Evolutionary conservation across 1,284 basidiomycete species (phyloP).

Genomic region (Papiliotrema fonsecae): DNA sequence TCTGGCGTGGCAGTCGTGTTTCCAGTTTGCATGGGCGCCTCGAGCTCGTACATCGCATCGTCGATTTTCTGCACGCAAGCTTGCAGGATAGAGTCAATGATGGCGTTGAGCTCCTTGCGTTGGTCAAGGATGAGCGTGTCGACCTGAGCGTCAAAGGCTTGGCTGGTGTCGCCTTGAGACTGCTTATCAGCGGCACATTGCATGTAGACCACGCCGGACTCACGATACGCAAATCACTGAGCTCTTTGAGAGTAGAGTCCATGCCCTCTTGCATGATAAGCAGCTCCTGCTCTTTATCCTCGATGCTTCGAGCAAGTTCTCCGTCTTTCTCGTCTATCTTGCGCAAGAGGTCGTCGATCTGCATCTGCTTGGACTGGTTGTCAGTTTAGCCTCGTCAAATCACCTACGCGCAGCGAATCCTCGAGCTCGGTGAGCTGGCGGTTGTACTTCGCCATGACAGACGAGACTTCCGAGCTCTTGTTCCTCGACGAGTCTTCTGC

Average conservation of each 20-base stretch:
- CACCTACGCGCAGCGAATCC: conserved; percentile 76
- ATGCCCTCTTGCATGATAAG: conserved; percentile 93
- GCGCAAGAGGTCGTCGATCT: conserved; percentile 81
- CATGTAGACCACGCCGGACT: conserved; percentile 8
- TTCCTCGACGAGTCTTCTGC: conserved; percentile 88
- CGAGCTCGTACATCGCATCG: conserved; percentile 93
- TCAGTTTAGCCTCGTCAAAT: conserved; percentile 7
- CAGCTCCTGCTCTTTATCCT: conserved; percentile 97
- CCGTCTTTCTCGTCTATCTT: conserved; percentile 70
- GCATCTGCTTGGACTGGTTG: conserved; percentile 77
- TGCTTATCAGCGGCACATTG: conserved; percentile 41
- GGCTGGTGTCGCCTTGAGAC: conserved; percentile 77
- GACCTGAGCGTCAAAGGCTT: conserved; percentile 90
- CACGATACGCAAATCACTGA: conserved; percentile 82
- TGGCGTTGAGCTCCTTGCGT: conserved; percentile 94
- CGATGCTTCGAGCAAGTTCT: conserved; percentile 74
- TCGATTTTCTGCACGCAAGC: conserved; percentile 96
- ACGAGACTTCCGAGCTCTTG: conserved; percentile 88
- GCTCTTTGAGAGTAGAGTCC: conserved; percentile 86
- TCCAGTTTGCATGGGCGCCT: conserved; percentile 87
- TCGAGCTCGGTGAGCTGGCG: conserved; percentile 93
- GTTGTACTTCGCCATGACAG: conserved; percentile 88
- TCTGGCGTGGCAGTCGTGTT: conserved; percentile 96
- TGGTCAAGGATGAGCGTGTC: conserved; percentile 96
- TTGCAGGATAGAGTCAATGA: conserved; percentile 97